A percentile compares a stretch with the other conserved stretches of the same genome.
phyloP scores from a whole-genome alignment of 73 alveolate genomes.

The Stentor coeruleus region DNA sequence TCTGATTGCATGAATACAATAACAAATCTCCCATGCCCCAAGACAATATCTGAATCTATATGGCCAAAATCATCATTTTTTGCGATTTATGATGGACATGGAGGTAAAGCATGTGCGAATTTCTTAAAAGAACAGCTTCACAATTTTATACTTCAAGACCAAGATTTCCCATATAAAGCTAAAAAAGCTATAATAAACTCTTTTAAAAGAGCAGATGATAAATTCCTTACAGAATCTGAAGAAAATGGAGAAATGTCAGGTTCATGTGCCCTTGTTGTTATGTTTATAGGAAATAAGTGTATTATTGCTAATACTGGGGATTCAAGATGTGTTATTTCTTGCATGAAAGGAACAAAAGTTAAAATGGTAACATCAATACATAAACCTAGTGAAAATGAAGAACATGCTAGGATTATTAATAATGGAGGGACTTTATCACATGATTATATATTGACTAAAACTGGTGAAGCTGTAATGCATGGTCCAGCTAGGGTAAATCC shows the following conservation, averaged over 20 bases:
- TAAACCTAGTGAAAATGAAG: conserved; percentile 79
- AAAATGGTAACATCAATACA: conserved; percentile 79
- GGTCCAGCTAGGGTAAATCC: conserved; percentile 93
- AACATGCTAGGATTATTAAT: conserved; percentile 66
- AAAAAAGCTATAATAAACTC: conserved; percentile 86
- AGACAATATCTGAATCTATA: background rate
- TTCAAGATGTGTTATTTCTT: conserved; percentile 82
- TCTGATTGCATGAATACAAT: background rate
- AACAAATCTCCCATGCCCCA: background rate
- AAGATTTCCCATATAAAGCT: conserved; percentile 82
- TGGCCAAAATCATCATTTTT: background rate
- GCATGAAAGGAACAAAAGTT: conserved; percentile 55
- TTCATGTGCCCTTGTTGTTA: conserved; percentile 78
- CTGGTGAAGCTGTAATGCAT: no score
- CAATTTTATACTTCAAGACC: background rate
- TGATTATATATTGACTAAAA: background rate
- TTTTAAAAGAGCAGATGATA: conserved; percentile 83
- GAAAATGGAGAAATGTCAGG: conserved; percentile 74
- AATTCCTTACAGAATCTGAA: conserved; percentile 65
- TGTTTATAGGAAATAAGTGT: conserved; percentile 67
- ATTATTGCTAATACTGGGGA: conserved; percentile 95
- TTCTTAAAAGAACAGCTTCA: background rate
- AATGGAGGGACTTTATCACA: conserved; percentile 82
- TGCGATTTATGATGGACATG: background rate
- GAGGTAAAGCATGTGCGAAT: background rate